Evolutionary conservation across 129 eudicot genomes (phyloP).

Genomic region (Escallonia herrerae): DNA sequence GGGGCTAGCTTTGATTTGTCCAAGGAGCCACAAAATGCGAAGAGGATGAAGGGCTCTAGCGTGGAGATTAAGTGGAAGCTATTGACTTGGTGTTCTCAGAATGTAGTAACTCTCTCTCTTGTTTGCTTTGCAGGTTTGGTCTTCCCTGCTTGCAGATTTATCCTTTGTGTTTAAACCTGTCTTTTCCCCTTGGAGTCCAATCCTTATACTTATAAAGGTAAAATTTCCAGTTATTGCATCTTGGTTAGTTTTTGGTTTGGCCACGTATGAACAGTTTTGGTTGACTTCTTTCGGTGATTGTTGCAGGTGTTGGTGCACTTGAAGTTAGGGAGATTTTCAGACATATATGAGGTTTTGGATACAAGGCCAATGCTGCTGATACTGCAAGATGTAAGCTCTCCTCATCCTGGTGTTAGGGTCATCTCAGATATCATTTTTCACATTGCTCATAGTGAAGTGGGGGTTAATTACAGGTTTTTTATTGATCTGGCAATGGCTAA

Average conservation of each 20-base stretch:
- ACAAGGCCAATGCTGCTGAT: too few relatives aligned
- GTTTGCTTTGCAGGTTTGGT: conserved; percentile 48
- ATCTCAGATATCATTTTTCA: too few relatives aligned
- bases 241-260: not conserved
- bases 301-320: too few relatives aligned
- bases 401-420: too few relatives aligned
- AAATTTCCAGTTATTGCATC: not conserved
- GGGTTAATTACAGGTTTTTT: too few relatives aligned
- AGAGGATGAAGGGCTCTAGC: conserved; percentile 78
- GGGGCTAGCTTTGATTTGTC: conserved; percentile 77
- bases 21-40: conserved; percentile 49
- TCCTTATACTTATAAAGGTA: not conserved
- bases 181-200: not conserved
- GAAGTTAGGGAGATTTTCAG: too few relatives aligned
- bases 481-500: too few relatives aligned
- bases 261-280: too few relatives aligned
- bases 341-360: too few relatives aligned
- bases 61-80: conserved; percentile 90
- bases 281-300: too few relatives aligned
- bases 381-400: too few relatives aligned
- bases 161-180: conserved; percentile 36
- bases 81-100: conserved; percentile 40
- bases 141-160: conserved; percentile 53
- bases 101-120: conserved; percentile 45
- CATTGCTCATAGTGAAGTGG: too few relatives aligned